Base-by-base conservation (phyloP, 352 stramenopile genomes). In the Phytophthora pluvialis region DNA sequence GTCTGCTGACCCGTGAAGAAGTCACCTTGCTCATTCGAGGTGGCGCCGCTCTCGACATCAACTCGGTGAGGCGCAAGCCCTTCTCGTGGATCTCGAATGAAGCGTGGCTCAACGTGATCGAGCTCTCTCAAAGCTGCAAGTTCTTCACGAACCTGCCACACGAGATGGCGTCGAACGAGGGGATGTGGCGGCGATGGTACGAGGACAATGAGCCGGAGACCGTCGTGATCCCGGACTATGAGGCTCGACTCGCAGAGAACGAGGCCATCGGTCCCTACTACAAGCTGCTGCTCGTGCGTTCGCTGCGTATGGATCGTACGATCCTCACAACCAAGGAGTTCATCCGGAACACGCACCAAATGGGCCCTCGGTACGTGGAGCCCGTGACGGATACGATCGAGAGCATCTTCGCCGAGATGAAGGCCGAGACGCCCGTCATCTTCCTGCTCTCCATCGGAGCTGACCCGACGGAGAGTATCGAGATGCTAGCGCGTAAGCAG, bases 361-460 rank as follows among this genome's bases (percentile, higher is more conserved):
- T 99, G 96, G 97, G 97, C 1, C 81, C 94, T 10, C 79, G 88
- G 5, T 99, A 98, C 66, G 97, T 99, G 4, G 97, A 99, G 63
- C 97, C 97, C 10, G 96, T 99, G n/a, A 99, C 97, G 0, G 97
- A 99, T 70, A 99, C 96, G 48, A 99, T 99, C 54, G 97, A 99
- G 72, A 98, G 89, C 65, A 98, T 99, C 64, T 99, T 98, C 58
- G 89, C 90, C 58, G 95, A 98, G 59, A 99, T 99, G 96, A 84
- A 91, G 26, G 89, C 93, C 1, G 84, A 97, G 56, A 98, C 98
- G 29, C 97, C 97, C 12, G 97, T 99, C 28, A 99, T 99, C 51
- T 99, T 99, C 76, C 80, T 99, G 26, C 78, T 99, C 0, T 99
- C 95, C 32, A 94, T 98, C 53, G 97, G 97, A 16, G 96, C 97